Base-by-base conservation (phyloP, 495 filamentous ascomycete species). In the Echria macrotheca region DNA sequence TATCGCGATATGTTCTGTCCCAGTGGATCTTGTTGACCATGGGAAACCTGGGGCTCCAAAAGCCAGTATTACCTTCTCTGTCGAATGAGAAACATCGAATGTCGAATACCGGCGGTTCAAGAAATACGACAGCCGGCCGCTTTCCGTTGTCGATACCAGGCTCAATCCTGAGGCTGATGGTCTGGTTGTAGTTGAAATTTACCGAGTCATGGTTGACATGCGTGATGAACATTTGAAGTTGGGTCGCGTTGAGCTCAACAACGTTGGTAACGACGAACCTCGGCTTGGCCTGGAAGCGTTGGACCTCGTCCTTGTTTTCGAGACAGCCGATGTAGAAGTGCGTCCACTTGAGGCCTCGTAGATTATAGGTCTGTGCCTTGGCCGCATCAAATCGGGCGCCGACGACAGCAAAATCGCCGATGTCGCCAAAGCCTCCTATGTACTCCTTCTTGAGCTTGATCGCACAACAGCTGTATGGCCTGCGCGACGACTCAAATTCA, bases 381-480 rank as follows among this genome's bases (percentile, higher is more conserved):
- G 69, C 71, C 9, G 79, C 66, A 51, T 84, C 78, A 52, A 83
- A 87, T 1, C 76, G 74, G 5, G 76, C 89, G 4, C 86, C 89
- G 25, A 95, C 67, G 5, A 91, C 74, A 1, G 84, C 80, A 54
- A 95, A 85, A 61, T 95, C 89, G 1, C 85, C 81, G 32, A 86
- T 83, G 55, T 94, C 88, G 1, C 89, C 89, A 54, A 89, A 74
- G 5, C 81, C 79, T 15, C 70, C 71, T n/a, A 95, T 84, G 50
- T 94, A 95, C 55, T 94, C 89, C 54, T 91, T 94, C 62, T 95
- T 95, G 22, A 95, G 60, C 65, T 95, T 95, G 57, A 95, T 86
- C 66, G 81, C 84, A 21, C 75, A 74, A 42, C 72, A 74, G 26
- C 54, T 68, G 26, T 65, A 74, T 35, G 39, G 50, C 32, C 59